Base-by-base conservation (phyloP, 495 filamentous ascomycete species). In the Aspergillus conjunctus region DNA sequence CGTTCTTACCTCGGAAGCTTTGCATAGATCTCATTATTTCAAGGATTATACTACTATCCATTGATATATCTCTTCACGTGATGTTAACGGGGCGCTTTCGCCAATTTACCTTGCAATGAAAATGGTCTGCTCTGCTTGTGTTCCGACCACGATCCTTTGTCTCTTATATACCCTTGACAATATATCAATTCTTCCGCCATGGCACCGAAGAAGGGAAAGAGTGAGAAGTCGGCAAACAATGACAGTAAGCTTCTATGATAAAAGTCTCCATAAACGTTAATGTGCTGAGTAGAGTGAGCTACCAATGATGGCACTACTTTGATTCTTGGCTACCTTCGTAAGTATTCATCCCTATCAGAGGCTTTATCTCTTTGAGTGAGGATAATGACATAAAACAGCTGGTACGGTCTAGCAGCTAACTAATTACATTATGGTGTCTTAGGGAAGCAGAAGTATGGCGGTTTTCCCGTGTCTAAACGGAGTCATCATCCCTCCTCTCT, bases 291-390 rank as follows among this genome's bases (percentile, higher is more conserved):
- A 9, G 32, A 49, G 17, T 17, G 50, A 75, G 73, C 67, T 55
- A 48, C 54, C n/a, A 52, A 66, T 21, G 46, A 67, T 67, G 68
- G 69, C 26, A 33, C 61, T 44, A 45, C 64, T 17, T 70, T 79
- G 61, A 79, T 88, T 30, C 73, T 84, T 8, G 75, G 82, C 31
- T 88, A 88, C 62, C 77, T 88, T 20, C 81, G 85, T 87, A 68
- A 71, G 80, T 75, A 44, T 49, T 26, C 62, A 45, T 32, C 32
- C 18, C 17, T 17, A 44, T 41, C 7, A 4, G 5, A 41, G 1
- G 4, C 22, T 21, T 8, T 33, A 14, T 52, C 14, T n/a, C 30
- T n/a, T 26, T 5, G 5, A 5, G 26, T 5, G 26, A 26, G 26
- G 26, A 26, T 26, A 26, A 26, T 26, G 26, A 5, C 26, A 26